A percentile compares a stretch with the other conserved stretches of the same genome.
Evolutionary conservation across 2,329 filamentous ascomycete genomes (phyloP).

Genomic region (Penicillium sp.): DNA sequence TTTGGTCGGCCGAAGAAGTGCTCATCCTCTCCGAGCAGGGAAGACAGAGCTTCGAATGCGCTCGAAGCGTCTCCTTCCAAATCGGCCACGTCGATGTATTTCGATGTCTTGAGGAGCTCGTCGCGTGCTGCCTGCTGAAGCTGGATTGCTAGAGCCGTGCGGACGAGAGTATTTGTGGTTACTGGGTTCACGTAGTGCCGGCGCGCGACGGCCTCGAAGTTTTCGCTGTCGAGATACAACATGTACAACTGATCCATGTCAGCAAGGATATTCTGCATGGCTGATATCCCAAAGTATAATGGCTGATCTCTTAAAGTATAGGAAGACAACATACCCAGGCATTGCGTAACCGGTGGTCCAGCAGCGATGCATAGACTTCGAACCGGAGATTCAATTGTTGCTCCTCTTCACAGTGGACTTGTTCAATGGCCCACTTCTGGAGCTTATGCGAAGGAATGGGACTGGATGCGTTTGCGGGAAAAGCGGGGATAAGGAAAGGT

Average conservation of each 20-base stretch:
- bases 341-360: conserved; percentile 71
- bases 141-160: conserved; percentile 57
- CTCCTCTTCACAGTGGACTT: conserved; percentile 43
- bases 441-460: conserved; percentile 62
- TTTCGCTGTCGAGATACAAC: conserved; percentile 68
- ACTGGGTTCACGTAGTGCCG: conserved; percentile 65
- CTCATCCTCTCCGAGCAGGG: conserved; percentile 51
- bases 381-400: conserved; percentile 54
- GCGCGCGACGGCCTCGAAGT: conserved; percentile 61
- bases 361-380: conserved; percentile 71
- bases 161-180: conserved; percentile 58
- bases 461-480: conserved; percentile 36
- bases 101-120: conserved; percentile 63
- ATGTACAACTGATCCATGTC: conserved; percentile 58
- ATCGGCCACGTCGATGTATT: conserved; percentile 51
- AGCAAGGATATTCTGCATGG: background rate
- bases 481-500: conserved; percentile 70
- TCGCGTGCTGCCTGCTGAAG: conserved; percentile 67
- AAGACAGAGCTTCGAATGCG: conserved; percentile 59
- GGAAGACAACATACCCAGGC: conserved; percentile 62
- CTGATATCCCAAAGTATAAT: conserved; percentile 5
- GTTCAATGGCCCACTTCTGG: conserved; percentile 60
- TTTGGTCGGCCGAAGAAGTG: conserved; percentile 57
- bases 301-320: conserved; percentile 5
- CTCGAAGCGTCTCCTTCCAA: conserved; percentile 57